A percentile compares a stretch with the other conserved stretches of the same genome.
Evolutionary conservation across 2,329 filamentous ascomycete species (phyloP).

Genomic region (Grosmannia serpens): DNA sequence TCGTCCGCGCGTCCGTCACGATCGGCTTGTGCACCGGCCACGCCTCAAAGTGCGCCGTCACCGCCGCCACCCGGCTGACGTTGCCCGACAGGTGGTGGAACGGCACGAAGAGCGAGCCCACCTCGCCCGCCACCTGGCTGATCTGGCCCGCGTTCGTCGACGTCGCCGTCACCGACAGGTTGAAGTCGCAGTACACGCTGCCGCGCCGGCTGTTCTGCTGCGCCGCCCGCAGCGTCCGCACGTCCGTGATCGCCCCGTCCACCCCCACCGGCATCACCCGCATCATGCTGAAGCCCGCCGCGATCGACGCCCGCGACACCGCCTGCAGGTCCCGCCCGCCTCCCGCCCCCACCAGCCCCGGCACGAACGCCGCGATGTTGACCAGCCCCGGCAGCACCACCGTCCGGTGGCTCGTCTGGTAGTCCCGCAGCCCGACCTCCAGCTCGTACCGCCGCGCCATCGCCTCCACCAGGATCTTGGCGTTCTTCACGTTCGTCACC

Average conservation of each 20-base stretch:
- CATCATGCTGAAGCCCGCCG: constrained; percentile 69
- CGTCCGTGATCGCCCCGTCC: constrained; percentile 61
- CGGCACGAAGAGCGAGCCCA: constrained; percentile 71
- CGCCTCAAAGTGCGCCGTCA: constrained; percentile 65
- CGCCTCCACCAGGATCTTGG: constrained; percentile 92
- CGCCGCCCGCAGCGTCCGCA: constrained; percentile 57
- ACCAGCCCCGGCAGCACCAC: constrained; percentile 63
- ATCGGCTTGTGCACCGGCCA: constrained; percentile 73
- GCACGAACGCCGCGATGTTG: constrained; percentile 72
- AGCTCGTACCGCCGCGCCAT: constrained; percentile 83
- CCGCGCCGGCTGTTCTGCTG: constrained; percentile 55
- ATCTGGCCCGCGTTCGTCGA: constrained; percentile 65
- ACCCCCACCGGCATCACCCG: constrained; percentile 66
- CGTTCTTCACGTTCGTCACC: constrained; percentile 98
- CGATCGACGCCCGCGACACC: constrained; percentile 62
- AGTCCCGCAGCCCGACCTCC: constrained; percentile 73
- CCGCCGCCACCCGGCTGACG: constrained; percentile 71
- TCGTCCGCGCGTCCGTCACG: constrained; percentile 69
- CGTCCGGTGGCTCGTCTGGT: constrained; percentile 77
- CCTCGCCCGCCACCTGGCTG: constrained; percentile 58
- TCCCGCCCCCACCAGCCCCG: constrained; percentile 52
- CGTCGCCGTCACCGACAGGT: constrained; percentile 66
- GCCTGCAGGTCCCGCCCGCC: constrained; percentile 56
- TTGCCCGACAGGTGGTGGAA: constrained; percentile 75
- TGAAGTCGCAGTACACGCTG: constrained; percentile 64